A percentile compares a stretch with the other conserved stretches of the same genome.
Evolutionary conservation across 768 basidiomycete species (phyloP).

Genomic region (Trametopsis cervina): DNA sequence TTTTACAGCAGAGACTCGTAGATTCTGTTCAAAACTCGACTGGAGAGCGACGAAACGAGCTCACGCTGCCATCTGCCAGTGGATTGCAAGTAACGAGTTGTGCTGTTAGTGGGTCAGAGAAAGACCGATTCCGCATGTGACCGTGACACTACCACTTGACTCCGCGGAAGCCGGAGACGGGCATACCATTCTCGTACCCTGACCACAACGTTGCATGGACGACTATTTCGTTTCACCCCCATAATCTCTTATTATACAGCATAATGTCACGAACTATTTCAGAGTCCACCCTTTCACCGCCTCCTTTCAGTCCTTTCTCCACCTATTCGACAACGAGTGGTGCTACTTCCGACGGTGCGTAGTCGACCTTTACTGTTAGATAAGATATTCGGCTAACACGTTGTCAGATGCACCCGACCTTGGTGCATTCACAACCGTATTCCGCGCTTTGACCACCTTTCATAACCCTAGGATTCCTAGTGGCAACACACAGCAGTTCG

Average conservation of each 20-base stretch:
- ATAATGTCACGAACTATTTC: slow-evolving; percentile 27
- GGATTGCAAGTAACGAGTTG: too few species aligned
- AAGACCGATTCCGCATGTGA: background rate
- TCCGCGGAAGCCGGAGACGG: background rate
- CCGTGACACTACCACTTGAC: background rate
- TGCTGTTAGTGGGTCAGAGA: too few species aligned
- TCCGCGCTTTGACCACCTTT: slow-evolving; percentile 56
- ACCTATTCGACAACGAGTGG: slow-evolving; percentile 24
- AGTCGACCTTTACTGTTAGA: background rate
- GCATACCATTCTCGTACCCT: slow-evolving; percentile 7
- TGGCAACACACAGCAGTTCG: slow-evolving; percentile 9
- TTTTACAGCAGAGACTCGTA: too few species aligned
- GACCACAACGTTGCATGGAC: slow-evolving; percentile 15
- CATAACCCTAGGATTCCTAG: slow-evolving; percentile 37
- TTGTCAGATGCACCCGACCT: slow-evolving; percentile 58
- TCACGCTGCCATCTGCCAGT: too few species aligned
- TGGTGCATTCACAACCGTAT: slow-evolving; percentile 63
- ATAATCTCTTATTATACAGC: slow-evolving; percentile 12
- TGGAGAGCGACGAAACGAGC: too few species aligned
- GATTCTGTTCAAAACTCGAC: too few species aligned
- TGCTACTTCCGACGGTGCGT: slow-evolving; percentile 31
- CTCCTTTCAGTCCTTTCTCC: slow-evolving; percentile 34
- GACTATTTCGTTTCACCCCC: slow-evolving; percentile 16
- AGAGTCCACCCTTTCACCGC: slow-evolving; percentile 29
- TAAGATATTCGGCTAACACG: background rate